These are phyloP conservation scores for Vishniacozyma victoriae DNA, from an alignment of 768 basidiomycete genomes.

Conservation along the genomic window DNA sequence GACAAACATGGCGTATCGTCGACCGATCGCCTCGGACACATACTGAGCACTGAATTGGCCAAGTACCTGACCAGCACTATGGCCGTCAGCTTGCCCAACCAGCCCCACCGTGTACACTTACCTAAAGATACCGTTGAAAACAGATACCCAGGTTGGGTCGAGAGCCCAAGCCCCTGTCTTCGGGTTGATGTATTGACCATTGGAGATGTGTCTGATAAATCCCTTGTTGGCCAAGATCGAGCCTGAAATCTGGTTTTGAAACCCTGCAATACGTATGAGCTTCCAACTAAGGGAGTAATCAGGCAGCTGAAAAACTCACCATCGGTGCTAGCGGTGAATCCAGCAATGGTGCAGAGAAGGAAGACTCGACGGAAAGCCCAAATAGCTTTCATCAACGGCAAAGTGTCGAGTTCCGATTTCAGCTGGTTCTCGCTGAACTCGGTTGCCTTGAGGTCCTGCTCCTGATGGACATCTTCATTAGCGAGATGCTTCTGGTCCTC, in stretches of 20 bases:
- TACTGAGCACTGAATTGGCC: constrained; percentile 23
- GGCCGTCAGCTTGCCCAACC: background rate
- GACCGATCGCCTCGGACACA: constrained; percentile 19
- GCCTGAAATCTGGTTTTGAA: constrained; percentile 9
- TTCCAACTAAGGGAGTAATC: background rate
- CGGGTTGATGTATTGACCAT: background rate
- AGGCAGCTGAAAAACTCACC: constrained; percentile 5
- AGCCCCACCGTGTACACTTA: background rate
- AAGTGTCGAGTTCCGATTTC: constrained; percentile 15
- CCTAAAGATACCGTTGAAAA: constrained; percentile 13
- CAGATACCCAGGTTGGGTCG: constrained; percentile 3
- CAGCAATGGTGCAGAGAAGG: constrained; percentile 18
- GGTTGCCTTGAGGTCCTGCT: no score
- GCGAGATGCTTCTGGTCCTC: no score
- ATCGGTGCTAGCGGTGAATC: constrained; percentile 21
- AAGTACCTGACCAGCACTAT: constrained; percentile 26
- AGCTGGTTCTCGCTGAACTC: constrained; percentile 13
- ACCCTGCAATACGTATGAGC: background rate
- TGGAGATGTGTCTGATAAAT: background rate
- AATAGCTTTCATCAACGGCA: constrained; percentile 7
- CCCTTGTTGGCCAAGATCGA: constrained; percentile 14
- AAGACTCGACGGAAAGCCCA: constrained; percentile 8
- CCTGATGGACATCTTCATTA: no score
- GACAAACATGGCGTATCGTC: constrained; percentile 22
- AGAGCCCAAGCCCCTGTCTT: constrained; percentile 2